A percentile compares a stretch with the other conserved stretches of the same genome.
These are phyloP conservation scores for Wickerhamomyces subpelliculosus DNA, from an alignment of 805 yeast species.

Conservation along the genomic window DNA sequence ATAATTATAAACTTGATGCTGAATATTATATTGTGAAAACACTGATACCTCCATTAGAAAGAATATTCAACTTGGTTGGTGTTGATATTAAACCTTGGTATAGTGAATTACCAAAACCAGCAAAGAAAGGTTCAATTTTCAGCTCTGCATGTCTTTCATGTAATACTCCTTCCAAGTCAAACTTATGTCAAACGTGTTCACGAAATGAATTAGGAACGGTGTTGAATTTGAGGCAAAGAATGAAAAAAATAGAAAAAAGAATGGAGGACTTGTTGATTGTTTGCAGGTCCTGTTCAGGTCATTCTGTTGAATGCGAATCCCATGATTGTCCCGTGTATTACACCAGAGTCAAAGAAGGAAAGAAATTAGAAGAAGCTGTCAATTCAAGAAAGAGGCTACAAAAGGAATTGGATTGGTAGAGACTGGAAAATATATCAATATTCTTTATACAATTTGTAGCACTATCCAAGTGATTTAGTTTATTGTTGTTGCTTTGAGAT, in stretches of 20 bases:
- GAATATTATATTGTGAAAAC: slow-evolving; percentile 83
- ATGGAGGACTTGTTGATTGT: slow-evolving; percentile 23
- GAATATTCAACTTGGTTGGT: slow-evolving; percentile 78
- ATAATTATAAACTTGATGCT: slow-evolving; percentile 52
- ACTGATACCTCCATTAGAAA: slow-evolving; percentile 81
- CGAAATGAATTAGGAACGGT: slow-evolving; percentile 30
- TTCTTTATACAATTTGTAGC: not conserved
- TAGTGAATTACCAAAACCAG: slow-evolving; percentile 50
- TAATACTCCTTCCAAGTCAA: slow-evolving; percentile 9
- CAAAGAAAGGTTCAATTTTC: slow-evolving; percentile 20
- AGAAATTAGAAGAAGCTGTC: slow-evolving; percentile 20
- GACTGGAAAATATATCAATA: too few species aligned
- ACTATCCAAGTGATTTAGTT: not conserved
- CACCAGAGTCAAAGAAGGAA: slow-evolving; percentile 37
- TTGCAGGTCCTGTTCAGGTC: slow-evolving; percentile 32
- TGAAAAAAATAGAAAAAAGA: slow-evolving; percentile 22
- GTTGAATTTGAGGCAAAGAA: slow-evolving; percentile 22
- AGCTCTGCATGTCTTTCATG: slow-evolving; percentile 22
- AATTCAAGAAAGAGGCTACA: slow-evolving; percentile 3
- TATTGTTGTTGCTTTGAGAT: not conserved
- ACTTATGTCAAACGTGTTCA: slow-evolving; percentile 30
- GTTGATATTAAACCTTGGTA: slow-evolving; percentile 78
- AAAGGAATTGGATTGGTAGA: slow-evolving; percentile 7
- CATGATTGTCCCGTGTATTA: slow-evolving; percentile 61
- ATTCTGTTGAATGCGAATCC: slow-evolving; percentile 43